Conservation (phyloP, 495 filamentous ascomycete species). For the Aspergillus affinis region DNA sequence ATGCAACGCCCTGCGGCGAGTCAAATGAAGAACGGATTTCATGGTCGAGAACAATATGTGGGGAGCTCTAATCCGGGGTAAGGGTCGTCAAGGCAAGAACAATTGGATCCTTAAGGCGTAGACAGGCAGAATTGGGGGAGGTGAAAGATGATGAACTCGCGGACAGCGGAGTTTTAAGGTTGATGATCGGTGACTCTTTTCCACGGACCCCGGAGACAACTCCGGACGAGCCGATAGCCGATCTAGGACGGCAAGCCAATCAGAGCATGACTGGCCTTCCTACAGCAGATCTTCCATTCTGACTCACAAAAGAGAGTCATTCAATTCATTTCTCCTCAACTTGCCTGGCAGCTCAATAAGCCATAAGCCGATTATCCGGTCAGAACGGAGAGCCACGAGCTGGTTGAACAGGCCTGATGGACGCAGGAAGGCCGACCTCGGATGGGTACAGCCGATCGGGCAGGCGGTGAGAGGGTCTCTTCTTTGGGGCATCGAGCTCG, state of each 20-base stretch:
- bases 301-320: too few species aligned
- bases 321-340: too few species aligned
- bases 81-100: background rate
- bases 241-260: background rate
- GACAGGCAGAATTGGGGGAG: conserved; percentile 2
- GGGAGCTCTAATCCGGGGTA: background rate
- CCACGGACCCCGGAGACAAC: conserved; percentile 34
- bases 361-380: too few species aligned
- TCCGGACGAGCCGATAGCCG: conserved; percentile 23
- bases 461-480: background rate
- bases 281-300: too few species aligned
- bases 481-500: too few species aligned
- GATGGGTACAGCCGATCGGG: background rate
- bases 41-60: conserved; percentile 22
- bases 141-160: conserved; percentile 9
- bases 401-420: too few species aligned
- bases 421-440: too few species aligned
- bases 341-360: too few species aligned
- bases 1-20: conserved; percentile 36
- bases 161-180: conserved; percentile 25
- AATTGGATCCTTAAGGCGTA: background rate
- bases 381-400: too few species aligned
- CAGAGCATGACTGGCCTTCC: background rate
- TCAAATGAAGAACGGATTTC: conserved; percentile 43
- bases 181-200: conserved; percentile 22